phyloP scores from a whole-genome alignment of 768 basidiomycete genomes.

The Dioszegia crocea region DNA sequence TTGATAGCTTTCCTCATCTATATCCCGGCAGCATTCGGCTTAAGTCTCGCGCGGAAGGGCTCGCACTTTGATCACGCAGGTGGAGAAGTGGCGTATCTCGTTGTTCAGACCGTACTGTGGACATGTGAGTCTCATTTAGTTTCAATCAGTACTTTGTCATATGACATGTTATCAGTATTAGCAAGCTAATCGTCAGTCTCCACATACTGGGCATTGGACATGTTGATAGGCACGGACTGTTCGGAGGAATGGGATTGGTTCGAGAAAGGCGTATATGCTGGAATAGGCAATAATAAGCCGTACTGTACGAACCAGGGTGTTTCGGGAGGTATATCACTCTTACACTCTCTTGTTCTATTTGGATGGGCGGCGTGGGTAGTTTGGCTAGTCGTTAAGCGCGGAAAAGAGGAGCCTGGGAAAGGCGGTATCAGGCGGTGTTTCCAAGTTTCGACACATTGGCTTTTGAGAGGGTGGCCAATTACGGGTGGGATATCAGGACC shows the following conservation, averaged over 20 bases:
- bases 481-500: neutral
- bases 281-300: neutral
- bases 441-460: conserved; percentile 1
- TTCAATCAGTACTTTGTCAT: neutral
- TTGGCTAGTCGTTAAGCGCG: neutral
- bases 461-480: neutral
- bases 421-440: neutral
- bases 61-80: conserved; percentile 18
- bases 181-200: neutral
- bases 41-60: conserved; percentile 8
- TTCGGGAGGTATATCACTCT: neutral
- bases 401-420: neutral
- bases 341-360: neutral
- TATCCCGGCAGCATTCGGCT: conserved; percentile 16
- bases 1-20: conserved; percentile 16
- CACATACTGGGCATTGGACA: neutral
- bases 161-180: too few relatives aligned
- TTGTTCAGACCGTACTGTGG: conserved; percentile 11
- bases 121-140: conserved; percentile 10
- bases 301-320: neutral
- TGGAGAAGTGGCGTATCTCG: conserved; percentile 20
- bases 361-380: neutral
- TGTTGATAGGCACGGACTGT: neutral
- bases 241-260: conserved; percentile 1
- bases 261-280: conserved; percentile 1